Percentiles rank a stretch among this genome's conserved stretches.
These are phyloP conservation scores for Didymella keratinophila DNA, from an alignment of 2,329 filamentous ascomycete species.

Conservation along the genomic window DNA sequence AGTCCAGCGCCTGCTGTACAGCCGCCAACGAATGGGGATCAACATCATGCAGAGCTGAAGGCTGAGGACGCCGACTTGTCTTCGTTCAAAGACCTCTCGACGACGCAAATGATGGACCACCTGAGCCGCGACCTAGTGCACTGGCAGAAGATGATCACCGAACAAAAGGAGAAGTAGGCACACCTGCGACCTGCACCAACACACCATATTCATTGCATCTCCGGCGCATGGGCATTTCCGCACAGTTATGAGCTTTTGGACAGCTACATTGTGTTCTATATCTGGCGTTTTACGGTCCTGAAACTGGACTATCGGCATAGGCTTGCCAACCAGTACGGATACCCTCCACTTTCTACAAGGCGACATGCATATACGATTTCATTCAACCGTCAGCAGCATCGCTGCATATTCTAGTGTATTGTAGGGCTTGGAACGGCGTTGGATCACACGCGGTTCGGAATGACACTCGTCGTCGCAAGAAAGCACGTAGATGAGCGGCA, in stretches of 20 bases:
- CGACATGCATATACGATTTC: conserved; percentile 1
- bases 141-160: conserved; percentile 71
- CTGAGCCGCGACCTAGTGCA: conserved; percentile 81
- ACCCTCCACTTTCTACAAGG: conserved; percentile 43
- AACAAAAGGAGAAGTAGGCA: conserved; percentile 40
- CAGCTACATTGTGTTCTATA: conserved; percentile 4
- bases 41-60: conserved; percentile 32
- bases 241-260: background rate
- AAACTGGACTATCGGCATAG: conserved; percentile 9
- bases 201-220: conserved; percentile 14
- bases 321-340: conserved; percentile 34
- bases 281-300: conserved; percentile 27
- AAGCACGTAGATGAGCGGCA: conserved; percentile 8
- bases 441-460: conserved; percentile 1
- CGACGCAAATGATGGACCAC: conserved; percentile 89
- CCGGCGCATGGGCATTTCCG: conserved; percentile 13
- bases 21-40: conserved; percentile 34
- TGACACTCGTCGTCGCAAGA: background rate
- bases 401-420: conserved; percentile 18
- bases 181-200: background rate
- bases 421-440: conserved; percentile 6
- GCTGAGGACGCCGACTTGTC: conserved; percentile 54
- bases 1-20: conserved; percentile 39
- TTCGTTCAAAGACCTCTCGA: conserved; percentile 75
- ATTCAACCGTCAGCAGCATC: conserved; percentile 3